Evolutionary conservation across 2,329 filamentous ascomycete genomes (phyloP).

Genomic region (Bipolaris sorokiniana): DNA sequence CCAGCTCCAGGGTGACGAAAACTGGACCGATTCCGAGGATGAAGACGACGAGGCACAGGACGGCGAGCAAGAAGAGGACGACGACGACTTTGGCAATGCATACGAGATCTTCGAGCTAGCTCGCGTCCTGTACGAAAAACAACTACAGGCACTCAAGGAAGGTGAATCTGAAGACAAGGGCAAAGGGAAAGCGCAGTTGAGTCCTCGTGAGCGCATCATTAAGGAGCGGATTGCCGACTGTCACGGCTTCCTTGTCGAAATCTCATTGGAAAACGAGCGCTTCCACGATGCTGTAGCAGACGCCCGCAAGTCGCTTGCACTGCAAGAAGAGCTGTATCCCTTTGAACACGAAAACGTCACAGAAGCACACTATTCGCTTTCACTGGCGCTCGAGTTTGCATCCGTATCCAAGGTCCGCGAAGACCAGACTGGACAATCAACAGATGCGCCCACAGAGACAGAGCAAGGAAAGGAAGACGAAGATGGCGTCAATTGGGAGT

Average conservation of each 20-base stretch:
- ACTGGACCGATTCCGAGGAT: constrained; percentile 79
- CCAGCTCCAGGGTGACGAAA: constrained; percentile 92
- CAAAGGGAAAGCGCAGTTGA: constrained; percentile 54
- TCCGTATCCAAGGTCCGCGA: constrained; percentile 71
- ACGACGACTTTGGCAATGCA: constrained; percentile 68
- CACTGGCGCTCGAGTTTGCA: constrained; percentile 90
- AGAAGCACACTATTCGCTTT: constrained; percentile 96
- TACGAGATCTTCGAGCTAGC: constrained; percentile 69
- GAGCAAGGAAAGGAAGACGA: constrained; percentile 48
- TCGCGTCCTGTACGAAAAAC: constrained; percentile 64
- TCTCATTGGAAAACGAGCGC: constrained; percentile 94
- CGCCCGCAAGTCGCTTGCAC: constrained; percentile 74
- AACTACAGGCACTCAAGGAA: constrained; percentile 55
- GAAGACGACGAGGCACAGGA: constrained; percentile 67
- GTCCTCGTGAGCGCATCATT: constrained; percentile 39
- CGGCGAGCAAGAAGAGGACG: constrained; percentile 57
- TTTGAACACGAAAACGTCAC: constrained; percentile 84
- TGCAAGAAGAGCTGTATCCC: constrained; percentile 80
- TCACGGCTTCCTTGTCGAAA: constrained; percentile 92
- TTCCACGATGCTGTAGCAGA: constrained; percentile 89
- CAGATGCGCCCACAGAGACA: constrained; percentile 40
- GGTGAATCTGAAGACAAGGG: constrained; percentile 49
- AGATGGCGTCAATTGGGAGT: constrained; percentile 67
- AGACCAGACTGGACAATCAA: constrained; percentile 53
- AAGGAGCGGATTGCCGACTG: constrained; percentile 91